phyloP scores from a whole-genome alignment of 331 rosid genomes.

The Quercus tomentella region DNA sequence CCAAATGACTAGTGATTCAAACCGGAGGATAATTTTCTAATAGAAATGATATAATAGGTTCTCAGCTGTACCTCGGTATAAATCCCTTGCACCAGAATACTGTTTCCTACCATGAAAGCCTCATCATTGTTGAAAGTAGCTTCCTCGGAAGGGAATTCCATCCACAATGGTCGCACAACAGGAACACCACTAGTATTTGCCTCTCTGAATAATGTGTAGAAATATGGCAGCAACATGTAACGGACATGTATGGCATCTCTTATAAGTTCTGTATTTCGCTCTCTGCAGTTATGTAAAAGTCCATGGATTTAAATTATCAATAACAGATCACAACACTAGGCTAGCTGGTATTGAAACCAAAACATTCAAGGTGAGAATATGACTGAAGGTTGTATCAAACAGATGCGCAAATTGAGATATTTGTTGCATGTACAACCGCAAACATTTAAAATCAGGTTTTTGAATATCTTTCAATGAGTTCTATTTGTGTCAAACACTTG shows the following conservation, averaged over 20 bases:
- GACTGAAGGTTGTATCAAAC: neutral
- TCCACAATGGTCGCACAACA: slow-evolving; percentile 88
- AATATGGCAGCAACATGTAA: slow-evolving; percentile 82
- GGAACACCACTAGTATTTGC: slow-evolving; percentile 86
- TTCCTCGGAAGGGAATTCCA: slow-evolving; percentile 96
- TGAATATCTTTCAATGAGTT: neutral
- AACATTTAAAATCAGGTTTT: neutral
- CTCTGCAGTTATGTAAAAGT: slow-evolving; percentile 52
- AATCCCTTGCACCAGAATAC: slow-evolving; percentile 93
- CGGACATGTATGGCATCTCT: slow-evolving; percentile 85
- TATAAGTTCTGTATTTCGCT: slow-evolving; percentile 65
- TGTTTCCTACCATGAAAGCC: slow-evolving; percentile 93
- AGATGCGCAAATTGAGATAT: neutral
- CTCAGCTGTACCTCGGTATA: slow-evolving; percentile 71
- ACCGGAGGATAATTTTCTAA: neutral
- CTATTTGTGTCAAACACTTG: neutral
- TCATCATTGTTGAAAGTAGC: slow-evolving; percentile 89
- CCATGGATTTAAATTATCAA: slow-evolving; percentile 5
- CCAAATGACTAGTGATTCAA: no score
- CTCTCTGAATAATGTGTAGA: slow-evolving; percentile 89
- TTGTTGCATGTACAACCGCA: neutral
- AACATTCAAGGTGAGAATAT: slow-evolving; percentile 2
- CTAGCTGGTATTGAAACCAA: slow-evolving; percentile 6
- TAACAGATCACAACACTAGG: neutral
- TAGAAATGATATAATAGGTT: neutral